These are phyloP conservation scores for Galerina marginata DNA, from an alignment of 768 basidiomycete genomes.

Conservation along the genomic window DNA sequence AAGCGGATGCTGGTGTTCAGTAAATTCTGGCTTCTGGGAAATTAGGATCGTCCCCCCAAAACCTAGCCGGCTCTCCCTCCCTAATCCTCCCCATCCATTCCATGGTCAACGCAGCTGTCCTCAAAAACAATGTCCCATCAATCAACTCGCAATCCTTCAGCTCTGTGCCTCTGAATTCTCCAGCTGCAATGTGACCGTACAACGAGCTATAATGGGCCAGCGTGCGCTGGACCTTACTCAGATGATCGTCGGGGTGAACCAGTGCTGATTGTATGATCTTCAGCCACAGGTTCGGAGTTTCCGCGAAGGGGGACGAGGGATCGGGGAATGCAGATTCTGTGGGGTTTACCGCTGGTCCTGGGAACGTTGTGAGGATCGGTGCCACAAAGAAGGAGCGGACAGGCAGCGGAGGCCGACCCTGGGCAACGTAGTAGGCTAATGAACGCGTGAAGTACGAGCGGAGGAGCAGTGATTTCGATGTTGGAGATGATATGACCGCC, in stretches of 20 bases:
- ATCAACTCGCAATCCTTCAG: slow-evolving; percentile 32
- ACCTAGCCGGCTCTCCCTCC: slow-evolving; percentile 25
- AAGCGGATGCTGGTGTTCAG: neutral
- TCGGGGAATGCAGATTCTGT: slow-evolving; percentile 10
- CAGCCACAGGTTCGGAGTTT: slow-evolving; percentile 44
- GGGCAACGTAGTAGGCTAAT: slow-evolving; percentile 34
- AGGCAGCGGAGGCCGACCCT: slow-evolving; percentile 38
- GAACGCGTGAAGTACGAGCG: slow-evolving; percentile 16
- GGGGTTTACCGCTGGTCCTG: slow-evolving; percentile 19
- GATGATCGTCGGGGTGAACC: slow-evolving; percentile 41
- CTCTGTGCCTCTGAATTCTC: slow-evolving; percentile 20
- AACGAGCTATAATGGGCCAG: slow-evolving; percentile 50
- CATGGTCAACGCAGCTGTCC: slow-evolving; percentile 51
- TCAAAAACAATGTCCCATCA: slow-evolving; percentile 64
- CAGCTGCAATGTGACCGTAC: slow-evolving; percentile 43
- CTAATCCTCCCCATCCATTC: slow-evolving; percentile 32
- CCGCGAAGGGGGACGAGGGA: slow-evolving; percentile 16
- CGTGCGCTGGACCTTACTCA: slow-evolving; percentile 57
- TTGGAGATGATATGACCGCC: slow-evolving; percentile 12
- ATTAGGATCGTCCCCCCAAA: slow-evolving; percentile 13
- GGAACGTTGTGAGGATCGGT: slow-evolving; percentile 18
- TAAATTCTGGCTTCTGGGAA: slow-evolving; percentile 8
- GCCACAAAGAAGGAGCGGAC: slow-evolving; percentile 34
- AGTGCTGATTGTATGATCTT: slow-evolving; percentile 43
- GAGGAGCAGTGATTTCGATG: slow-evolving; percentile 15